Evolutionary conservation across 1,139 yeast species (phyloP), one percentile per base, ranked within the genome.

Genomic region (Saccharomycopsis phalli): DNA sequence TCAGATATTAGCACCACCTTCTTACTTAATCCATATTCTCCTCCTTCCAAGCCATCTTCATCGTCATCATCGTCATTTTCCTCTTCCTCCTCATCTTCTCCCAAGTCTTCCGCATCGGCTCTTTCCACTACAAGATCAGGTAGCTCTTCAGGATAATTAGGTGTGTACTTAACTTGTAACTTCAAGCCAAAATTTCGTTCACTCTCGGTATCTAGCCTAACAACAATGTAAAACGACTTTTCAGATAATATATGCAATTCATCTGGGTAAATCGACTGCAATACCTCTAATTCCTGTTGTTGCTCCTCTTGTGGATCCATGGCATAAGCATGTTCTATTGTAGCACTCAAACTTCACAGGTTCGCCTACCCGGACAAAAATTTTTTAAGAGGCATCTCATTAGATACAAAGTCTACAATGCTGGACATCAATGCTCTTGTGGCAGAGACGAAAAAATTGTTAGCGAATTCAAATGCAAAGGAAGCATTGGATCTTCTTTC

Each of bases 201-300:
- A 4, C 76, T 62, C 10, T 66, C 63, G 1, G 88, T 76, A 50
- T 84, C 94, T 31, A 83, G 63, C 17, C 56, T 48, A 4, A 74
- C 50, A 35, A 62, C 61, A 36, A 79, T 69, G 32, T 65, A 58
- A 51, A 71, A 77, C 32, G 66, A 63, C 0, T 65, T 61, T 6
- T 65, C 67, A 7, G 71, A 60, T 22, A 66, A 55, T 33, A 61
- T 56, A 32, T 57, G 49, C 19, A 91, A 61, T 57, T 91, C 97
- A 57, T 87, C 96, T 2, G 97, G 97, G 56, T 88, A 91, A 45
- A 91, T 91, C 19, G 94, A 80, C 58, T 83, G 80, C 47, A 91
- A 69, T 31, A 87, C 86, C 58, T 83, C 94, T 34, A 84, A 60
- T 56, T 84, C 95, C 59, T 83, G 91, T 29, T 55, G 56, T 54